Evolutionary conservation across 2,329 filamentous ascomycete genomes (phyloP).

Genomic region (Graphiopsis chlorocephala): DNA sequence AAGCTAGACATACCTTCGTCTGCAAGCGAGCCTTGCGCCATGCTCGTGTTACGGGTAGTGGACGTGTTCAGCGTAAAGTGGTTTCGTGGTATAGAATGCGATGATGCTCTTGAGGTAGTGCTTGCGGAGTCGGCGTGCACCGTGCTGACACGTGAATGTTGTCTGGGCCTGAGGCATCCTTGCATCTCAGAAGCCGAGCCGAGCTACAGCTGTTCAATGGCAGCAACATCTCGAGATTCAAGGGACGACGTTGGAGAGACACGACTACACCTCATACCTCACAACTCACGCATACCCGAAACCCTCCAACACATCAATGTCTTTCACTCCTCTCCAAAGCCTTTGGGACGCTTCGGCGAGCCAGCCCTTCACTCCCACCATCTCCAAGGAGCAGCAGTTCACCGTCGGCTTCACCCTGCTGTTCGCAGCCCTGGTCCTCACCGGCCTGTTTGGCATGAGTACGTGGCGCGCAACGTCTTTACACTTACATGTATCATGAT

Average conservation of each 20-base stretch:
- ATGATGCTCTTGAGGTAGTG: slow-evolving; percentile 10
- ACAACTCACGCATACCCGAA: not conserved
- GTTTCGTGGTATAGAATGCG: not conserved
- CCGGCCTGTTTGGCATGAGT: slow-evolving; percentile 85
- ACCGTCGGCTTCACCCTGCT: slow-evolving; percentile 74
- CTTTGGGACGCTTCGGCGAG: slow-evolving; percentile 90
- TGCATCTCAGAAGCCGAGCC: slow-evolving; percentile 9
- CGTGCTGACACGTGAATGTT: slow-evolving; percentile 6
- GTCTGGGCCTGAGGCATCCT: not conserved
- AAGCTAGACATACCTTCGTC: not conserved
- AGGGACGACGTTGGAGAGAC: not conserved
- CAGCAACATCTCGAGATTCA: not conserved
- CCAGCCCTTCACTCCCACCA: slow-evolving; percentile 75
- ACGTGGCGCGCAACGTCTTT: slow-evolving; percentile 30
- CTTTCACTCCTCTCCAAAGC: slow-evolving; percentile 74
- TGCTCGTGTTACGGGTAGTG: not conserved
- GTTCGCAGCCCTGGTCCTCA: slow-evolving; percentile 65
- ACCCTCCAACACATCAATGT: slow-evolving; percentile 48
- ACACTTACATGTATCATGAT: slow-evolving; percentile 11
- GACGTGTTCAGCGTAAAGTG: not conserved
- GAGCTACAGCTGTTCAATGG: slow-evolving; percentile 14
- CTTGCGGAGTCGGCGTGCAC: slow-evolving; percentile 5
- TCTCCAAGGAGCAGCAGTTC: slow-evolving; percentile 84
- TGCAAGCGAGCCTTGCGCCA: slow-evolving; percentile 9
- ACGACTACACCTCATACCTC: not conserved